These are phyloP conservation scores for Quercus lobata DNA, from an alignment of 331 rosid genomes.

Conservation along the genomic window DNA sequence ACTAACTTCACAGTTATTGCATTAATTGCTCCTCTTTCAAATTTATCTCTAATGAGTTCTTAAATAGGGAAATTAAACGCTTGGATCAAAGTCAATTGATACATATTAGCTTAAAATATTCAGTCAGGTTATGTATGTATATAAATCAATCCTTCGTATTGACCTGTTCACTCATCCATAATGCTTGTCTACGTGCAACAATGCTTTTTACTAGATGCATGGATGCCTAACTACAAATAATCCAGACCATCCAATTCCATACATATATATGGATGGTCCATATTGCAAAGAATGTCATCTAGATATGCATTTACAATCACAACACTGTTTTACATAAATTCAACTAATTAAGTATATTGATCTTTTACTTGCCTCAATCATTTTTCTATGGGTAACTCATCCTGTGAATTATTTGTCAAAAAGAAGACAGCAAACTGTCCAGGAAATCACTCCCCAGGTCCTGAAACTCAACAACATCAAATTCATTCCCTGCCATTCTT, in stretches of 20 bases:
- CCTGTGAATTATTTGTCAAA: constrained; percentile 28
- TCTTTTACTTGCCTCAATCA: not conserved
- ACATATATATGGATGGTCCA: not conserved
- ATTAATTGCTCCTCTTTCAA: not conserved
- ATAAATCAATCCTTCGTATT: not conserved
- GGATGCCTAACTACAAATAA: not conserved
- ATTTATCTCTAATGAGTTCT: not conserved
- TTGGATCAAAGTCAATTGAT: not conserved
- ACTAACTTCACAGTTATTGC: too few species aligned
- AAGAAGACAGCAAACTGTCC: constrained; percentile 71
- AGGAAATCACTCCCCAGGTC: constrained; percentile 84
- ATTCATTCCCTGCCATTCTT: constrained; percentile 36
- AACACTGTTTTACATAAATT: not conserved
- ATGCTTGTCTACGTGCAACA: not conserved
- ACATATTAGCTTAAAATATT: not conserved
- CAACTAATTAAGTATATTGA: not conserved
- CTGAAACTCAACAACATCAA: constrained; percentile 66
- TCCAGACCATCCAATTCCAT: not conserved
- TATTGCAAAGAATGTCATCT: not conserved
- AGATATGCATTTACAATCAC: not conserved
- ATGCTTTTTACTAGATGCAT: not conserved
- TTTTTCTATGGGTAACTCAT: not conserved
- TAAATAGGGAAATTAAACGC: not conserved
- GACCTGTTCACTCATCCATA: not conserved
- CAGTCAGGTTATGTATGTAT: not conserved